These are phyloP conservation scores for Thymus mandschuricus DNA, from an alignment of 257 asterid genomes.

Conservation along the genomic window DNA sequence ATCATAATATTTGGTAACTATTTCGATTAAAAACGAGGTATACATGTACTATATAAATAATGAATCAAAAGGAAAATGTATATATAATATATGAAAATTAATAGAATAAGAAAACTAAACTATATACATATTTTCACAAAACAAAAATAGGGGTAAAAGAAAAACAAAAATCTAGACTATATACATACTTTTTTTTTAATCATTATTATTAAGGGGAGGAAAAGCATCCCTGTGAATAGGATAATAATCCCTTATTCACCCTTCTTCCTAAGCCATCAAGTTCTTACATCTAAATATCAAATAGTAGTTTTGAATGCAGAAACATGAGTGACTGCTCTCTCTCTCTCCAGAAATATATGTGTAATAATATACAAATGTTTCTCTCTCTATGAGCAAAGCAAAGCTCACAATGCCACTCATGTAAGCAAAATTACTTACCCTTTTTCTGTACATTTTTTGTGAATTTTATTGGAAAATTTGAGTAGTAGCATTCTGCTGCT, in stretches of 20 bases:
- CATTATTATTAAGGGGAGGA: neutral
- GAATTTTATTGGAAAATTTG: conserved; percentile 28
- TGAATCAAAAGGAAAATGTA: too few relatives aligned
- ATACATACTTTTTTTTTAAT: neutral
- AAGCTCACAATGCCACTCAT: conserved; percentile 30
- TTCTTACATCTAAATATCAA: conserved; percentile 8
- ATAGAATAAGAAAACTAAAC: neutral
- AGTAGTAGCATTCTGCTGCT: conserved; percentile 28
- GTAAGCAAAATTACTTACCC: conserved; percentile 30
- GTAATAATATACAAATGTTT: conserved; percentile 23
- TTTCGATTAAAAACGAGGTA: too few relatives aligned
- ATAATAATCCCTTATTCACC: neutral
- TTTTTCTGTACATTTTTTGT: conserved; percentile 41
- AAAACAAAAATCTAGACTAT: neutral
- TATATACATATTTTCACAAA: neutral
- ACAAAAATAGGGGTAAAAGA: neutral
- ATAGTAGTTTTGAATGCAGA: neutral
- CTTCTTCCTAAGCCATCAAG: neutral
- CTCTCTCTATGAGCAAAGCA: neutral
- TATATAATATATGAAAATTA: neutral
- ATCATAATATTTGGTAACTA: too few relatives aligned
- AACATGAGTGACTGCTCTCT: conserved; percentile 12
- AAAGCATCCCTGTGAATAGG: neutral
- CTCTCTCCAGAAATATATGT: conserved; percentile 14
- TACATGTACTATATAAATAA: too few relatives aligned